Percentiles rank a stretch among this genome's conserved stretches.
phyloP scores from a whole-genome alignment of 176 grass and related monocot species.

The Paspalum notatum region DNA sequence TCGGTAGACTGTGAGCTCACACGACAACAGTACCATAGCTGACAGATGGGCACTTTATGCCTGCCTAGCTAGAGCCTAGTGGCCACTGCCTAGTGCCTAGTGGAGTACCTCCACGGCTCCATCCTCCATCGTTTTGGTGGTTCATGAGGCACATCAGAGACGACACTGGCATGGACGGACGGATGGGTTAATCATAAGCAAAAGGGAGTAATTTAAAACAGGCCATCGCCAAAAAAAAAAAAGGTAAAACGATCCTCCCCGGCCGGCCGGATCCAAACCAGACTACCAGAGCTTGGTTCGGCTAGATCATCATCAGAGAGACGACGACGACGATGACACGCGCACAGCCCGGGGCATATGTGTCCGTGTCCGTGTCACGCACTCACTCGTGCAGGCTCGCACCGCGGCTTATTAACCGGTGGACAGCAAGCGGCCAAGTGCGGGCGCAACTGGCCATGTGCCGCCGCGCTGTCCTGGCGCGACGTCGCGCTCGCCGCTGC shows the following conservation, averaged over 20 bases:
- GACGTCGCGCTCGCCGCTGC: neutral
- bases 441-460: conserved; percentile 38
- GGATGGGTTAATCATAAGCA: neutral
- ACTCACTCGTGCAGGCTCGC: neutral
- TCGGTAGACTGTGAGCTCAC: neutral
- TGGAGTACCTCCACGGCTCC: too few relatives aligned
- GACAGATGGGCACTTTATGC: conserved; percentile 18
- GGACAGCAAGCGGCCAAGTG: conserved; percentile 38
- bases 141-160: neutral
- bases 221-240: too few relatives aligned
- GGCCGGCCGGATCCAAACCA: too few relatives aligned
- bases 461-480: neutral
- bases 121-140: neutral
- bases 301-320: too few relatives aligned
- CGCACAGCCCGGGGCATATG: too few relatives aligned
- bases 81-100: too few relatives aligned
- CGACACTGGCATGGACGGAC: neutral
- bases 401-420: neutral
- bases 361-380: too few relatives aligned
- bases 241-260: too few relatives aligned
- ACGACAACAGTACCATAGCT: neutral
- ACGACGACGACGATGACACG: too few relatives aligned
- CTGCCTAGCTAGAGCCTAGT: neutral
- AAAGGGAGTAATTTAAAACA: too few relatives aligned
- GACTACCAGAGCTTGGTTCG: too few relatives aligned